Conservation (phyloP, 2,329 filamentous ascomycete species). For the Metarhizium robertsii region DNA sequence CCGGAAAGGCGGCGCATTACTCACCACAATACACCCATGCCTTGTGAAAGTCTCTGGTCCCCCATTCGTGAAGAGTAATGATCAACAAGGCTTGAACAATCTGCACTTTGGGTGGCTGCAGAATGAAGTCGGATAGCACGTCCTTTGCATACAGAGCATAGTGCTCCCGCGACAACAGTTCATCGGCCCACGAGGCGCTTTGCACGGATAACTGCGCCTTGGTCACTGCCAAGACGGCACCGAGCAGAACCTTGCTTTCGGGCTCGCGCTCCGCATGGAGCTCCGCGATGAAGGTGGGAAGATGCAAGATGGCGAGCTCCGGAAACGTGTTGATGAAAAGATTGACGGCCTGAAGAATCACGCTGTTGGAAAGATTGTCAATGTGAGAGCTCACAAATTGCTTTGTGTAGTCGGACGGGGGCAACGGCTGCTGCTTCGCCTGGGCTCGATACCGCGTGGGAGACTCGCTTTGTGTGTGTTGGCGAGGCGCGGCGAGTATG, state of each 20-base stretch:
- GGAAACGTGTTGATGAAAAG: conserved; percentile 25
- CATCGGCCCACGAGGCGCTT: conserved; percentile 17
- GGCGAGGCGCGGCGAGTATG: not conserved
- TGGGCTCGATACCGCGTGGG: not conserved
- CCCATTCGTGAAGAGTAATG: conserved; percentile 32
- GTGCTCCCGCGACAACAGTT: conserved; percentile 20
- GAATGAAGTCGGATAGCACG: conserved; percentile 16
- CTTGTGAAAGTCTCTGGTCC: conserved; percentile 29
- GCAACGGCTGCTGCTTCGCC: not conserved
- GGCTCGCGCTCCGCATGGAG: conserved; percentile 10
- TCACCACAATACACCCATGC: conserved; percentile 32
- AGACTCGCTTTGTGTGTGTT: not conserved
- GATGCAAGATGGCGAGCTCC: conserved; percentile 23
- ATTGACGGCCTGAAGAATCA: conserved; percentile 22
- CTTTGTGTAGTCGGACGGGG: conserved; percentile 1
- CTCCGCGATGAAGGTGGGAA: conserved; percentile 19
- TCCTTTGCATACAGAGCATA: conserved; percentile 22
- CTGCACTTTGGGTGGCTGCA: conserved; percentile 21
- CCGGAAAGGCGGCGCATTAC: not conserved
- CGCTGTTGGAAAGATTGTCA: conserved; percentile 12
- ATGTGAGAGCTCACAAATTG: conserved; percentile 16
- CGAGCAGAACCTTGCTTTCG: conserved; percentile 20
- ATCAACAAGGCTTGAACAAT: conserved; percentile 30
- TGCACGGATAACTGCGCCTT: conserved; percentile 21
- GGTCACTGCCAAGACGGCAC: conserved; percentile 20